Evolutionary conservation across 768 basidiomycete species (phyloP).

Genomic region (Termitomyces titanicus): DNA sequence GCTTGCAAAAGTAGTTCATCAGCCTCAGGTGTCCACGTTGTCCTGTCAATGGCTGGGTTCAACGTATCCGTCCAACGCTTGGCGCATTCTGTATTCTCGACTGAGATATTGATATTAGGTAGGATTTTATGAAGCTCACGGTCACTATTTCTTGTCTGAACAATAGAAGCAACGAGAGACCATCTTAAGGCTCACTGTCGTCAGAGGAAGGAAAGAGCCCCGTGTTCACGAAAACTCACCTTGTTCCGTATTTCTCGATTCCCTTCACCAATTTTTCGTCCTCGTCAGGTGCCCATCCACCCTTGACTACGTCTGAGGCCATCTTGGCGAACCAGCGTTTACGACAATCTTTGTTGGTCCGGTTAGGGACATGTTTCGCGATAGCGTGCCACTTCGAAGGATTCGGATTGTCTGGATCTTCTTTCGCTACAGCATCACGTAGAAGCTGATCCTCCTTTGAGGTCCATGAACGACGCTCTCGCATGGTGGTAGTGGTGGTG

Average conservation of each 20-base stretch:
- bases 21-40: conserved; percentile 54
- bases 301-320: conserved; percentile 59
- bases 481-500: conserved; percentile 30
- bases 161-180: conserved; percentile 56
- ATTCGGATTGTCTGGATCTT: conserved; percentile 53
- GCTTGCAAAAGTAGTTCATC: conserved; percentile 52
- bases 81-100: conserved; percentile 43
- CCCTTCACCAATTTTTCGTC: conserved; percentile 55
- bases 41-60: conserved; percentile 57
- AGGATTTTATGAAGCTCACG: conserved; percentile 35
- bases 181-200: conserved; percentile 31
- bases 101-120: conserved; percentile 5
- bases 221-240: conserved; percentile 26
- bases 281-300: conserved; percentile 60
- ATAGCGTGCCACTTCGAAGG: conserved; percentile 64
- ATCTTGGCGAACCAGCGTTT: conserved; percentile 65
- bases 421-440: conserved; percentile 46
- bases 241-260: conserved; percentile 53
- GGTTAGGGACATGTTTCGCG: conserved; percentile 57
- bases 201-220: neutral
- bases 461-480: conserved; percentile 52
- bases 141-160: conserved; percentile 55
- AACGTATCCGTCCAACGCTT: conserved; percentile 62
- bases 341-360: conserved; percentile 62
- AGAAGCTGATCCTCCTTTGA: conserved; percentile 50